These are phyloP conservation scores for Aureobasidium subglaciale DNA, from an alignment of 2,329 filamentous ascomycete genomes.

Conservation along the genomic window DNA sequence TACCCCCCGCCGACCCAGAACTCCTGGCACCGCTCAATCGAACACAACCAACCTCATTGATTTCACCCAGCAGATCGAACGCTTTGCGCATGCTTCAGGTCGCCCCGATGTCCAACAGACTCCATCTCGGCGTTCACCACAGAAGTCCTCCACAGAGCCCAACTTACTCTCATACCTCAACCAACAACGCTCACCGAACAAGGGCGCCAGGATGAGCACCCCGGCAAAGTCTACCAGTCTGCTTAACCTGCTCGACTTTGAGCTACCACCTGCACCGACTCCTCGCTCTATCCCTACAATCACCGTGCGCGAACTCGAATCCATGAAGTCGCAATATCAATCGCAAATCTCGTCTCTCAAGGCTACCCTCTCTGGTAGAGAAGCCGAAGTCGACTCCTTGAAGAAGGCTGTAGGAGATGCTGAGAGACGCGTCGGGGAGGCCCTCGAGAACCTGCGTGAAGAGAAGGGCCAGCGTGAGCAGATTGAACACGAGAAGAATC, in stretches of 20 bases:
- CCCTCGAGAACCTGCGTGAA: constrained; percentile 74
- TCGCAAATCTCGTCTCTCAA: constrained; percentile 93
- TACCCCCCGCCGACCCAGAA: constrained; percentile 46
- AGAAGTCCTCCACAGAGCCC: constrained; percentile 42
- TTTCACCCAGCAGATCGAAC: constrained; percentile 72
- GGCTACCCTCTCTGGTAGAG: constrained; percentile 83
- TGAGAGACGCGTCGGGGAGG: constrained; percentile 83
- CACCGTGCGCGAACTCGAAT: constrained; percentile 86
- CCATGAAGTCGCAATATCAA: constrained; percentile 80
- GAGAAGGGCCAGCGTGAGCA: constrained; percentile 64
- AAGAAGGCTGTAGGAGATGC: constrained; percentile 85
- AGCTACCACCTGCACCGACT: constrained; percentile 88
- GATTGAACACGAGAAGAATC: constrained; percentile 65
- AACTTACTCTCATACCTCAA: constrained; percentile 39
- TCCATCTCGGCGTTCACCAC: constrained; percentile 39
- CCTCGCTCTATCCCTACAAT: constrained; percentile 86
- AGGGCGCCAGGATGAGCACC: constrained; percentile 30
- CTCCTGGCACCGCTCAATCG: constrained; percentile 34
- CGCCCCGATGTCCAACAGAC: constrained; percentile 29
- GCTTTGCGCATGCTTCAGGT: constrained; percentile 38
- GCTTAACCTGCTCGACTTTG: constrained; percentile 75
- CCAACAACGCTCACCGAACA: constrained; percentile 35
- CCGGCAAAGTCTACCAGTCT: constrained; percentile 44
- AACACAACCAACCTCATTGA: constrained; percentile 77
- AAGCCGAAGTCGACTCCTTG: constrained; percentile 81